Conservation (phyloP, 169 alveolate species). For the Plasmodium yoelii region DNA sequence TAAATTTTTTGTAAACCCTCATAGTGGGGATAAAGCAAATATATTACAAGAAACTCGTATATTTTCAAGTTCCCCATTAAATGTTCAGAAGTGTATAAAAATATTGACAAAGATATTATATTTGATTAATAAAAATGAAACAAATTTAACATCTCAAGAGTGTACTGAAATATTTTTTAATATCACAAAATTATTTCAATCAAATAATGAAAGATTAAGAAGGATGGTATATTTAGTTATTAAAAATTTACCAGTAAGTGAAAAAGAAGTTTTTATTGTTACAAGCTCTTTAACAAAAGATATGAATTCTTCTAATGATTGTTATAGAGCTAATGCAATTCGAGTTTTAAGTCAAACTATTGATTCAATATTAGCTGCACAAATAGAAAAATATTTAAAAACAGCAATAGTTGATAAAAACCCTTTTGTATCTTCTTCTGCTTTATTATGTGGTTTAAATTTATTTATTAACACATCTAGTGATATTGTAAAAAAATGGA, state of each 20-base stretch:
- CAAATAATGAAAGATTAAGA: conserved; percentile 91
- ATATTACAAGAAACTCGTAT: conserved; percentile 91
- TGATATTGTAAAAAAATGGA: conserved; percentile 93
- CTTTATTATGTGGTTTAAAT: conserved; percentile 93
- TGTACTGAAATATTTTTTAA: conserved; percentile 94
- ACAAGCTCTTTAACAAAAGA: conserved; percentile 96
- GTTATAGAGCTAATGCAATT: conserved; percentile 96
- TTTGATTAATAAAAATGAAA: conserved; percentile 89
- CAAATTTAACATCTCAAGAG: conserved; percentile 91
- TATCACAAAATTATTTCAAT: conserved; percentile 95
- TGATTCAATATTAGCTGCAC: conserved; percentile 94
- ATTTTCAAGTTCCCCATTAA: conserved; percentile 90
- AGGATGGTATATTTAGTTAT: conserved; percentile 93
- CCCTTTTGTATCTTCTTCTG: conserved; percentile 94
- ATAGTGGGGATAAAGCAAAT: conserved; percentile 87
- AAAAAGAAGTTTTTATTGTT: conserved; percentile 94
- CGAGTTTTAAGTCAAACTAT: conserved; percentile 95
- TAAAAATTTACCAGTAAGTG: conserved; percentile 93
- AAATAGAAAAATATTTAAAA: conserved; percentile 95
- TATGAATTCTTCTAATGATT: conserved; percentile 93
- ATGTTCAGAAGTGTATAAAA: conserved; percentile 88
- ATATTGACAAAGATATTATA: conserved; percentile 88
- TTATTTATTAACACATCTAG: conserved; percentile 89
- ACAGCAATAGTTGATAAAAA: conserved; percentile 94
- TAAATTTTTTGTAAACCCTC: conserved; percentile 64